Conservation (phyloP, 2,329 filamentous ascomycete species). For the Cyphellophora attinorum region DNA sequence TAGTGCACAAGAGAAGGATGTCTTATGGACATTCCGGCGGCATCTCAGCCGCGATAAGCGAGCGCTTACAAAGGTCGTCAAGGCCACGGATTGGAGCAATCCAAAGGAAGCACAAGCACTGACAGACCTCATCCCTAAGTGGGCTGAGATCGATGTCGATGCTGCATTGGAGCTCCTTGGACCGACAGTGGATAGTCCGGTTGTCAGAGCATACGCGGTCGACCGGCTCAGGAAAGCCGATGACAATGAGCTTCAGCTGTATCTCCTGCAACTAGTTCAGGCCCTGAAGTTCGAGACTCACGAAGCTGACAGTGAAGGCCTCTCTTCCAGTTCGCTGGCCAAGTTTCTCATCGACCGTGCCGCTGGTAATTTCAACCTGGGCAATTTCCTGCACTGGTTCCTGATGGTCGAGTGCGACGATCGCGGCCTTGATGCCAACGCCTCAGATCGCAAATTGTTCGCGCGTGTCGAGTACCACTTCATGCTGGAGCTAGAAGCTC, state of each 20-base stretch:
- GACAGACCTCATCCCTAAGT: conserved; percentile 78
- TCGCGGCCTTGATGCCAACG: conserved; percentile 59
- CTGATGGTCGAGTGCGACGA: conserved; percentile 97
- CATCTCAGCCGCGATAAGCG: conserved; percentile 87
- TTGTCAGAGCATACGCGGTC: conserved; percentile 87
- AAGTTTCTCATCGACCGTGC: conserved; percentile 83
- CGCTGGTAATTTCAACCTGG: conserved; percentile 76
- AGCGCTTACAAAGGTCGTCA: conserved; percentile 92
- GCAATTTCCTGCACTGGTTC: conserved; percentile 97
- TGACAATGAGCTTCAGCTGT: conserved; percentile 82
- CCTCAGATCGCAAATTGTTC: conserved; percentile 69
- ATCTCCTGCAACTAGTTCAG: conserved; percentile 88
- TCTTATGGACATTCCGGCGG: conserved; percentile 96
- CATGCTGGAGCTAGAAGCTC: conserved; percentile 74
- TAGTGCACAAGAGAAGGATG: conserved; percentile 83
- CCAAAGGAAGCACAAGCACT: conserved; percentile 77
- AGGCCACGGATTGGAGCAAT: conserved; percentile 92
- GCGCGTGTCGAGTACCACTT: conserved; percentile 93
- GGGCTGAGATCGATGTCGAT: conserved; percentile 95
- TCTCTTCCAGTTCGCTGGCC: conserved; percentile 73
- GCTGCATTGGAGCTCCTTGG: conserved; percentile 86
- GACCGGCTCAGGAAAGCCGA: conserved; percentile 84
- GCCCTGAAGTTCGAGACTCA: conserved; percentile 89
- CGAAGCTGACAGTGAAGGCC: conserved; percentile 51
- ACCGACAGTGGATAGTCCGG: conserved; percentile 78